Evolutionary conservation across 768 basidiomycete genomes (phyloP).

Genomic region (Mrakia blollopis): DNA sequence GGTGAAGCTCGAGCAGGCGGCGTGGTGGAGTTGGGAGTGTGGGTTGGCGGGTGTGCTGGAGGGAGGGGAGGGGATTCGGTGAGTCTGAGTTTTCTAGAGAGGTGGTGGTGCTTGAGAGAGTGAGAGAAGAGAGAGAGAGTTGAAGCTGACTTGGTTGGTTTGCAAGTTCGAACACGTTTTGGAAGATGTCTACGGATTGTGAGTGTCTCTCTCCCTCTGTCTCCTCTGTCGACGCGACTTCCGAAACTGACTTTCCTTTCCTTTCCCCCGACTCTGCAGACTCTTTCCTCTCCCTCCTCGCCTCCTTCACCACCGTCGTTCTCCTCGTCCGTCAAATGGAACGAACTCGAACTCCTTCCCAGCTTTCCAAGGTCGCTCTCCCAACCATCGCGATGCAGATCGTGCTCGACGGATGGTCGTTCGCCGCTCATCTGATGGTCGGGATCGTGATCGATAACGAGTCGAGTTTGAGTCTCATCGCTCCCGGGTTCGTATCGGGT

Average conservation of each 20-base stretch:
- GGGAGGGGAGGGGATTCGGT: background rate
- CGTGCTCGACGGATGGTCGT: conserved; percentile 19
- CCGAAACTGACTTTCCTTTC: background rate
- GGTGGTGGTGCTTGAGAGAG: background rate
- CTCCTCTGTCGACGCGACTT: background rate
- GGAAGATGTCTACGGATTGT: conserved; percentile 18
- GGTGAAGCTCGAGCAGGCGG: background rate
- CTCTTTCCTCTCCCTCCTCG: conserved; percentile 11
- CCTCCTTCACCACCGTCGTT: background rate
- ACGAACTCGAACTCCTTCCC: conserved; percentile 17
- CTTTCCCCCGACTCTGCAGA: background rate
- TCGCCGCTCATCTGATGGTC: conserved; percentile 27
- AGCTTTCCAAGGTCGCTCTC: conserved; percentile 19
- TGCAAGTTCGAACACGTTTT: conserved; percentile 4
- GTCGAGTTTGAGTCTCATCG: conserved; percentile 18
- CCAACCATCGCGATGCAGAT: conserved; percentile 13
- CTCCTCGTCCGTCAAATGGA: conserved; percentile 26
- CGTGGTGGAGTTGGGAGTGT: conserved; percentile 28
- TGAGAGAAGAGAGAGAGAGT: background rate
- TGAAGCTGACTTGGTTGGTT: background rate
- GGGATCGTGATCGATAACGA: conserved; percentile 22
- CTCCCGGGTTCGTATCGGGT: conserved; percentile 12
- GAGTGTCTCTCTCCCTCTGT: background rate
- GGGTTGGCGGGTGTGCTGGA: conserved; percentile 13
- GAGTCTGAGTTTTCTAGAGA: no score